These are phyloP conservation scores for Microthlaspi erraticum DNA, from an alignment of 345 rosid genomes.

Conservation along the genomic window DNA sequence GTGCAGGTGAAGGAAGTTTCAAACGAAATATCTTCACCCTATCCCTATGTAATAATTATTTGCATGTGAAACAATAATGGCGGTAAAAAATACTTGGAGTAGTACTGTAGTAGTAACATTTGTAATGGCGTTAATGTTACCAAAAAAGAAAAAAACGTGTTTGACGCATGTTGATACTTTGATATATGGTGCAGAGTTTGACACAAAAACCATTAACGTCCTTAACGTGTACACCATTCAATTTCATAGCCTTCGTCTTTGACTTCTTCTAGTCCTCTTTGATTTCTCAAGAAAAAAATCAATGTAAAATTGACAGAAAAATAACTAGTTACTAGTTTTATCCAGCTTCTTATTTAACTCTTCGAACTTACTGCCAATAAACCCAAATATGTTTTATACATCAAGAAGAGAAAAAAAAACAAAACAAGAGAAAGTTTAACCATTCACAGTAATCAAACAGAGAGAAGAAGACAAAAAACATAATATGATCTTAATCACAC, in stretches of 20 bases:
- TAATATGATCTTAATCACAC: conserved; percentile 19
- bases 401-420: background rate
- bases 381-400: conserved; percentile 17
- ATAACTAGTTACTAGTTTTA: background rate
- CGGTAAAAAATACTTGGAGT: background rate
- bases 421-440: conserved; percentile 6
- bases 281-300: background rate
- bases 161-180: background rate
- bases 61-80: conserved; percentile 1
- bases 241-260: conserved; percentile 16
- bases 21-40: conserved; percentile 7
- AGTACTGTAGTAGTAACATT: background rate
- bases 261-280: conserved; percentile 15
- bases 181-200: background rate
- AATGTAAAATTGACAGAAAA: background rate
- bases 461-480: background rate
- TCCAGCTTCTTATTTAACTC: background rate
- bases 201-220: background rate
- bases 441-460: background rate
- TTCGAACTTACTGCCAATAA: background rate
- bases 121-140: background rate
- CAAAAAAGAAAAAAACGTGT: too few species aligned
- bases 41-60: background rate
- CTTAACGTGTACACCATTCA: background rate
- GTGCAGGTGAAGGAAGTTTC: conserved; percentile 18